Percentiles rank a stretch among this genome's conserved stretches.
Conservation (phyloP, 140 eudicot species). For the Anethum foeniculum region DNA sequence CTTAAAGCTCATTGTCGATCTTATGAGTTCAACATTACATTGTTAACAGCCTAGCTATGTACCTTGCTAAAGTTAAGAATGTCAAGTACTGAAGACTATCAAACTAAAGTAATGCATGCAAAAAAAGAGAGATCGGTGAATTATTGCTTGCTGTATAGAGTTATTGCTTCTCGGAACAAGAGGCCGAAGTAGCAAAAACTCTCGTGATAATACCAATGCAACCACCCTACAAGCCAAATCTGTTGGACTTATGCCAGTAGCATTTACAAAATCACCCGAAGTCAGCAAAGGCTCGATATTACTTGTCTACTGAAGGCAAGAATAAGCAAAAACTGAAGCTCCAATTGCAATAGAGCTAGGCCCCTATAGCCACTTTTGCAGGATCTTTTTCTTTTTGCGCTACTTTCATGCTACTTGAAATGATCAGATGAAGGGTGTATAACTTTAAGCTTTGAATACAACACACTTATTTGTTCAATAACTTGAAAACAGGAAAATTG, state of each 20-base stretch:
- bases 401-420: constrained; percentile 52
- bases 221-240: not conserved
- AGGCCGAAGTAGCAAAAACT: not conserved
- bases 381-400: constrained; percentile 41
- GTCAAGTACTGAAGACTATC: not conserved
- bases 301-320: constrained; percentile 35
- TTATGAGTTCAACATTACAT: not conserved
- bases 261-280: constrained; percentile 13
- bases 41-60: not conserved
- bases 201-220: not conserved
- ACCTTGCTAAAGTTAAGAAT: not conserved
- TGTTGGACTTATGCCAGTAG: constrained; percentile 5
- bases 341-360: constrained; percentile 49
- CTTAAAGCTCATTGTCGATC: not conserved
- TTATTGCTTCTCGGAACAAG: not conserved
- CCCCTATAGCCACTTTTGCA: constrained; percentile 58
- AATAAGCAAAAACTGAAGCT: constrained; percentile 53
- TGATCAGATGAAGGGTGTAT: not conserved
- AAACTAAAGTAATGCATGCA: not conserved
- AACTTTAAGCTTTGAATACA: not conserved
- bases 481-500: not conserved
- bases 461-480: not conserved
- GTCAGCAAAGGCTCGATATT: constrained; percentile 10
- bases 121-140: not conserved
- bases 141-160: not conserved